Conservation (phyloP, 768 basidiomycete genomes). For the Naganishia onofrii region DNA sequence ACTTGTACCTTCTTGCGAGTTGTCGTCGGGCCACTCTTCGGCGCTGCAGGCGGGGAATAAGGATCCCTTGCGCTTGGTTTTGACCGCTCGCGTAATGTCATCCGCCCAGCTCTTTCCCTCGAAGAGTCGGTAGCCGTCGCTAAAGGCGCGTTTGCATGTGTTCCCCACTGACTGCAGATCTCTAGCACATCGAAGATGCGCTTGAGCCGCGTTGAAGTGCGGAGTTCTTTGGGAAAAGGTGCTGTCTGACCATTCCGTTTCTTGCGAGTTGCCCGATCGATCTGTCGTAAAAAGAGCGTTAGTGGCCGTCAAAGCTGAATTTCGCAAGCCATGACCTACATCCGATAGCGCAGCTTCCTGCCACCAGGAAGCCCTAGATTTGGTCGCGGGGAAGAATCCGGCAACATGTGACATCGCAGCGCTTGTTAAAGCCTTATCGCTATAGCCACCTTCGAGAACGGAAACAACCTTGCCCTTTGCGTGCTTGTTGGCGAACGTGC, state of each 20-base stretch:
- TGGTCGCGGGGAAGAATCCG: slow-evolving; percentile 57
- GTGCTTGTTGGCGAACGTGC: slow-evolving; percentile 63
- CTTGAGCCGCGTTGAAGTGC: neutral
- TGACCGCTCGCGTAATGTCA: slow-evolving; percentile 24
- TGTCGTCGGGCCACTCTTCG: neutral
- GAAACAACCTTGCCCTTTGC: slow-evolving; percentile 73
- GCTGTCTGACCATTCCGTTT: slow-evolving; percentile 16
- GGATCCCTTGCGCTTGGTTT: slow-evolving; percentile 4
- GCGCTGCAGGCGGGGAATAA: neutral
- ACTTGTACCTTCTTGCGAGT: neutral
- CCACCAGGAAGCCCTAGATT: slow-evolving; percentile 10
- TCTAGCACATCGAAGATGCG: slow-evolving; percentile 23
- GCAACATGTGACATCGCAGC: slow-evolving; percentile 77
- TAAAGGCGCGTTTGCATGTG: neutral
- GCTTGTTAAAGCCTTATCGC: slow-evolving; percentile 79
- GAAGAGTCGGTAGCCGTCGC: neutral
- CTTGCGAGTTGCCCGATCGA: slow-evolving; percentile 15
- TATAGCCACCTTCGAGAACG: slow-evolving; percentile 93
- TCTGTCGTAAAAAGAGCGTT: neutral
- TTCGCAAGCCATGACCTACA: neutral
- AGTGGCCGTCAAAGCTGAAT: neutral
- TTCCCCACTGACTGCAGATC: slow-evolving; percentile 7
- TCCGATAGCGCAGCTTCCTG: slow-evolving; percentile 3
- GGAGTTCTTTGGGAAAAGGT: slow-evolving; percentile 15
- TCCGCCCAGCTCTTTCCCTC: neutral